A percentile compares a stretch with the other conserved stretches of the same genome.
Conservation (phyloP, 106 monocot species). For the Triglochin maritima region DNA sequence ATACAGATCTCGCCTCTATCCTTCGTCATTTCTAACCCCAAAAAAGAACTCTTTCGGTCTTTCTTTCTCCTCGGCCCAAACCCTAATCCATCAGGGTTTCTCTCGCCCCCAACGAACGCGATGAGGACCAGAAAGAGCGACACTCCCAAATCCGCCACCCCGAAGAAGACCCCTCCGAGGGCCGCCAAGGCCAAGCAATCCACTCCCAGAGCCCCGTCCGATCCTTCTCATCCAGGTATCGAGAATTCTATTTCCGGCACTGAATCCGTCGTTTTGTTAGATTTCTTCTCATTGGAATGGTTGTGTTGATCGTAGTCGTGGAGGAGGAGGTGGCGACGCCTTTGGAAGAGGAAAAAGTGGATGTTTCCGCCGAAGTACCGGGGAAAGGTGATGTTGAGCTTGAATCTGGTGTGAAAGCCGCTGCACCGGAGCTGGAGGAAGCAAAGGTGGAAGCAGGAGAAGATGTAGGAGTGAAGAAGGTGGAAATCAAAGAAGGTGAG, state of each 20-base stretch:
- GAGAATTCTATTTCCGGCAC: no score
- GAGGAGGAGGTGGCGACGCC: not conserved
- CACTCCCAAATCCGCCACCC: not conserved
- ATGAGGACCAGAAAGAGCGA: not conserved
- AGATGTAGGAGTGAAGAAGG: slow-evolving; percentile 9
- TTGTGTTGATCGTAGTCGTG: not conserved
- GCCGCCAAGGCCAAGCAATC: not conserved
- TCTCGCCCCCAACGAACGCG: not conserved
- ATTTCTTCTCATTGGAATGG: not conserved
- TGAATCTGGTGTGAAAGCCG: slow-evolving; percentile 7
- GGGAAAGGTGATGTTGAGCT: slow-evolving; percentile 15
- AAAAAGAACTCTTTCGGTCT: no score
- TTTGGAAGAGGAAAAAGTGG: slow-evolving; percentile 6
- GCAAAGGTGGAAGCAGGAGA: slow-evolving; percentile 1
- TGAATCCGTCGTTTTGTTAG: no score
- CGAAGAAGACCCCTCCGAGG: slow-evolving; percentile 4
- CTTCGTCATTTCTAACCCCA: no score
- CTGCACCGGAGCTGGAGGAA: not conserved
- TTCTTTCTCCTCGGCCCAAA: no score
- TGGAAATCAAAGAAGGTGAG: not conserved
- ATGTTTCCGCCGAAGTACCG: not conserved
- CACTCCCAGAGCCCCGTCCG: not conserved
- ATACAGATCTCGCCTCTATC: no score
- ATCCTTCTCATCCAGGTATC: no score
- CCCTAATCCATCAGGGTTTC: no score